Base-by-base conservation (phyloP, 2,329 filamentous ascomycete genomes). In the Seiridium unicorne region DNA sequence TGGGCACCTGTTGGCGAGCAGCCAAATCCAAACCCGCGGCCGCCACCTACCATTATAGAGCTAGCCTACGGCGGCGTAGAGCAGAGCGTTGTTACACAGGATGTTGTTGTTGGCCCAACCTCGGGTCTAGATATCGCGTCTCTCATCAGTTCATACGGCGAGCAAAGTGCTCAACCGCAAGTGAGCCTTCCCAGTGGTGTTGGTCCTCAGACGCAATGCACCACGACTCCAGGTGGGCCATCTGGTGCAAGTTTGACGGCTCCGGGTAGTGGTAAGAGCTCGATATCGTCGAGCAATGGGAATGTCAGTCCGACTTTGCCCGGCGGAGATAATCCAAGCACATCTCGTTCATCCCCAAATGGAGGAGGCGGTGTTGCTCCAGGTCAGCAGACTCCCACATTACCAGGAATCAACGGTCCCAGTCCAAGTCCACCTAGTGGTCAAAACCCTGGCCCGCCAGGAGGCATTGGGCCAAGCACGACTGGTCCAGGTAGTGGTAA, bases 1-100 rank as follows among this genome's bases (percentile, higher is more conserved):
- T 73, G 71, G 71, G 71, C 70, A 5, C 71, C 67, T 47, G 57
- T 62, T 10, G 69, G 71, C 6, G 65, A 69, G 34, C 68, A 71
- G 56, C 70, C 63, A 35, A 59, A 65, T 13, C 63, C 64, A 4
- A 66, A 65, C 11, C 68, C 69, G 2, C 57, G 65, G 2, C 26
- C 35, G 32, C 68, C 68, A 4, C 70, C 70, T 3, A 63, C 66
- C 47, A 62, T 70, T 35, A 53, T 62, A 26, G 68, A 63, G 1
- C 44, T 71, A 44, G 63, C 55, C 46, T 61, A 65, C 35, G 69
- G 70, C 2, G 69, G 69, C 18, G 66, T 72, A 10, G 69, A 66
- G 40, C 59, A 67, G 8, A 66, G 65, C 2, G 59, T 66, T 9
- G 58, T 69, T 54, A 72, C 68, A 5, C 64, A 63, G 4, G 66